These are phyloP conservation scores for Bifiguratus adelaidae DNA, from an alignment of 192 early-diverging fungal genomes.

Conservation along the genomic window DNA sequence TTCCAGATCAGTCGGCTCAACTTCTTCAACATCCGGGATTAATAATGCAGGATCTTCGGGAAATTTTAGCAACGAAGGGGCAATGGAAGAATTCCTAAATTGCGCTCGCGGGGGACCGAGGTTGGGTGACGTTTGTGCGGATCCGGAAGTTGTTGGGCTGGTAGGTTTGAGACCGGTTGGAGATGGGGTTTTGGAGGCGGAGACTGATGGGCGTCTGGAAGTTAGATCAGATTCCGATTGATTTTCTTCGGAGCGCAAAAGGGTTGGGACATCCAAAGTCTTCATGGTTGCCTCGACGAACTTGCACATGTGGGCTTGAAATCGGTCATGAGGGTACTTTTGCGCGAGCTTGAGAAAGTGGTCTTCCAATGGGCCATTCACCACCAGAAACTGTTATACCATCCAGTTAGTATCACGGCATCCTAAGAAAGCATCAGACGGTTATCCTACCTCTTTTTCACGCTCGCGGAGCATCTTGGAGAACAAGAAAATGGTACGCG, in stretches of 20 bases:
- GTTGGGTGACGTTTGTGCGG: neutral
- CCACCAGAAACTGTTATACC: constrained; percentile 18
- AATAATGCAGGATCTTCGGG: constrained; percentile 36
- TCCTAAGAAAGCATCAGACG: no score
- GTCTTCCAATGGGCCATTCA: constrained; percentile 12
- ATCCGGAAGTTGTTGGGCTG: neutral
- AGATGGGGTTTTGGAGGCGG: no score
- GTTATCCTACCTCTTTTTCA: constrained; percentile 11
- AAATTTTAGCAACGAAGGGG: constrained; percentile 25
- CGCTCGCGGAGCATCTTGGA: constrained; percentile 22
- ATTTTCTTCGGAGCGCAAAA: no score
- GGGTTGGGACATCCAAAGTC: no score
- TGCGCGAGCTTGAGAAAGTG: constrained; percentile 29
- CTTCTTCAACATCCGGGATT: constrained; percentile 43
- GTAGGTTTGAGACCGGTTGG: neutral
- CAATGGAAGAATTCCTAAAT: constrained; percentile 4
- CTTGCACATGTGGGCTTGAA: constrained; percentile 37
- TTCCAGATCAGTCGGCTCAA: no score
- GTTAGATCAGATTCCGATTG: no score
- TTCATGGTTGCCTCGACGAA: constrained; percentile 31
- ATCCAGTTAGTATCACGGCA: neutral
- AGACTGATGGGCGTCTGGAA: no score
- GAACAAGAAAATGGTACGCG: constrained; percentile 28
- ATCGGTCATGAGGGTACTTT: constrained; percentile 27
- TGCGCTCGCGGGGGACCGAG: neutral